Evolutionary conservation across 106 monocot species (phyloP).

Genomic region (Dioscorea dumetorum): DNA sequence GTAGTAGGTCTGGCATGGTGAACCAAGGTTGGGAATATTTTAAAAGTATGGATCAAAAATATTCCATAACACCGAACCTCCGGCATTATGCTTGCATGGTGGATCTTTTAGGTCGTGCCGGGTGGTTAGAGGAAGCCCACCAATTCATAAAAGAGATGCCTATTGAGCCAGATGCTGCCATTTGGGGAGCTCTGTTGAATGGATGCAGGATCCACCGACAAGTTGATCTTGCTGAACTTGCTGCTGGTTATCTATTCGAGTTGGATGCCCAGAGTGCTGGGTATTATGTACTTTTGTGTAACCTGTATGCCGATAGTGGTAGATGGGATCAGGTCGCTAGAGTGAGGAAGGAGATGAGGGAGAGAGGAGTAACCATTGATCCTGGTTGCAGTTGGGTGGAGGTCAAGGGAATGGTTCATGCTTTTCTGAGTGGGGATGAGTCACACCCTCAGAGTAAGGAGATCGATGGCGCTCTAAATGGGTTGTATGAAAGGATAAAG

Average conservation of each 20-base stretch:
- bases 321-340: conserved; percentile 61
- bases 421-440: conserved; percentile 70
- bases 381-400: conserved; percentile 92
- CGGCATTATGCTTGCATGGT: conserved; percentile 91
- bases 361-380: conserved; percentile 55
- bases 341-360: conserved; percentile 65
- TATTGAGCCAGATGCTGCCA: conserved; percentile 57
- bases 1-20: conserved; percentile 61
- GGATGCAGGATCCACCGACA: conserved; percentile 65
- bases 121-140: conserved; percentile 57
- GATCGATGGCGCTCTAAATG: conserved; percentile 47
- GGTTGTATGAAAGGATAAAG: conserved; percentile 54
- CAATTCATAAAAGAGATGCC: conserved; percentile 66
- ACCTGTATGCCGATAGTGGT: conserved; percentile 56
- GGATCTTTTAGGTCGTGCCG: conserved; percentile 69
- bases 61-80: conserved; percentile 49
- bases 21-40: conserved; percentile 52
- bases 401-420: conserved; percentile 65
- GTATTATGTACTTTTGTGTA: conserved; percentile 60
- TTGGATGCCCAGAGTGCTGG: conserved; percentile 41
- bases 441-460: conserved; percentile 82
- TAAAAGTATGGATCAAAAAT: conserved; percentile 31
- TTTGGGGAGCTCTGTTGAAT: conserved; percentile 88
- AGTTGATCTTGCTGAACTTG: conserved; percentile 67
- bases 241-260: conserved; percentile 54